Percentiles rank a stretch among this genome's conserved stretches.
Evolutionary conservation across 2,329 filamentous ascomycete genomes (phyloP).

Genomic region (Phoma herbarum): DNA sequence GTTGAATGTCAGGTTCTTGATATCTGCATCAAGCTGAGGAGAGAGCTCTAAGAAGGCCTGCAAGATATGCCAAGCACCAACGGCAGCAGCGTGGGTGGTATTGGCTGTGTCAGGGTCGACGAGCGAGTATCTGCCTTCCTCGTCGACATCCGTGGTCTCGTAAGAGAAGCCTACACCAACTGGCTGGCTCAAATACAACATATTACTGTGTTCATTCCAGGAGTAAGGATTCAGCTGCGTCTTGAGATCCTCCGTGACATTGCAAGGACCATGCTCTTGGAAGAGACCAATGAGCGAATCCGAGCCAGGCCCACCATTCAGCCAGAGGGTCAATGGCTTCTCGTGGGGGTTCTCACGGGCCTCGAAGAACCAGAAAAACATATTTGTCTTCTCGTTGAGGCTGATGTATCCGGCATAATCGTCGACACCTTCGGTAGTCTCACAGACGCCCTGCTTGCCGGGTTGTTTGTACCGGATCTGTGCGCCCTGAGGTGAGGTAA

Average conservation of each 20-base stretch:
- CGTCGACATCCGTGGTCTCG: conserved; percentile 39
- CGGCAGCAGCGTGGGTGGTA: conserved; percentile 46
- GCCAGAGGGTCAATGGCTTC: conserved; percentile 56
- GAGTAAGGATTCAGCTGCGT: conserved; percentile 50
- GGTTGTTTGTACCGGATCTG: conserved; percentile 49
- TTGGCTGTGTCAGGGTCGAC: conserved; percentile 43
- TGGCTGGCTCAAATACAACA: conserved; percentile 53
- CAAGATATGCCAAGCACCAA: conserved; percentile 49
- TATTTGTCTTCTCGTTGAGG: conserved; percentile 47
- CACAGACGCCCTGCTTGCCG: conserved; percentile 56
- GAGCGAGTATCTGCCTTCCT: conserved; percentile 41
- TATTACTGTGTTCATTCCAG: conserved; percentile 51
- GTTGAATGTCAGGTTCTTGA: conserved; percentile 62
- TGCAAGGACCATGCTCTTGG: conserved; percentile 48
- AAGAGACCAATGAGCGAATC: conserved; percentile 66
- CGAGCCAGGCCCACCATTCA: conserved; percentile 63
- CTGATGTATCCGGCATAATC: conserved; percentile 52
- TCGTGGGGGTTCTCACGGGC: conserved; percentile 54
- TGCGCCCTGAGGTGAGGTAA: conserved; percentile 47
- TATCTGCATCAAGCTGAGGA: conserved; percentile 57
- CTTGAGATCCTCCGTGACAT: conserved; percentile 49
- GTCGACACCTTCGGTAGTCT: conserved; percentile 47
- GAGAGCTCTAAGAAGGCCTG: conserved; percentile 48
- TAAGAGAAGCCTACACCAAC: conserved; percentile 54
- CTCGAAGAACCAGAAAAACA: conserved; percentile 61